Conservation (phyloP, 73 alveolate genomes). For the Stentor coeruleus region DNA sequence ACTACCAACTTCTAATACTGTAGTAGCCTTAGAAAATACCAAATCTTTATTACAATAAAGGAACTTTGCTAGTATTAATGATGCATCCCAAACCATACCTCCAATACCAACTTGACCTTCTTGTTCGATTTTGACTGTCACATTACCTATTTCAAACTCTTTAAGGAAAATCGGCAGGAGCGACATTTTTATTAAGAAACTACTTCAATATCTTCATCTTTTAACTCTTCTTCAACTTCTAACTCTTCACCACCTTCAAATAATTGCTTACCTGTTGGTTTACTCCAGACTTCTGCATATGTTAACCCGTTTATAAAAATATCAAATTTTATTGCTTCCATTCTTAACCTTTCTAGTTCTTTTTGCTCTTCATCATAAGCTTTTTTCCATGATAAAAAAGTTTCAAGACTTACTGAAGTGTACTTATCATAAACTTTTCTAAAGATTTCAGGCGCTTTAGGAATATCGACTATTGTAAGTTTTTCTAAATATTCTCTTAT, state of each 20-base stretch:
- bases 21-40: background rate
- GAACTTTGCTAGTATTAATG: slow-evolving; percentile 17
- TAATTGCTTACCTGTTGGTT: slow-evolving; percentile 13
- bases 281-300: slow-evolving; percentile 17
- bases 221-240: background rate
- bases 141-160: slow-evolving; percentile 23
- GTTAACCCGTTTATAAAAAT: slow-evolving; percentile 5
- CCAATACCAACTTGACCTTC: slow-evolving; percentile 32
- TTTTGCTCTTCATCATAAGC: background rate
- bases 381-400: slow-evolving; percentile 11
- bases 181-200: slow-evolving; percentile 16
- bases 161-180: slow-evolving; percentile 11
- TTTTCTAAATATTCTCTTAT: background rate
- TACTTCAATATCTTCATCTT: background rate
- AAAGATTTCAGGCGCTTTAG: background rate
- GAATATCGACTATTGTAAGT: background rate
- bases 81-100: slow-evolving; percentile 28
- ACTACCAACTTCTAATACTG: slow-evolving; percentile 8
- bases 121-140: slow-evolving; percentile 14
- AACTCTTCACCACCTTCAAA: background rate
- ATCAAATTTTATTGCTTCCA: background rate
- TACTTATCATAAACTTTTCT: slow-evolving; percentile 7
- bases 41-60: background rate
- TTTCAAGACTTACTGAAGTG: background rate
- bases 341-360: background rate